Conservation (phyloP, 2,329 filamentous ascomycete species). For the Ophiocordyceps unilateralis region DNA sequence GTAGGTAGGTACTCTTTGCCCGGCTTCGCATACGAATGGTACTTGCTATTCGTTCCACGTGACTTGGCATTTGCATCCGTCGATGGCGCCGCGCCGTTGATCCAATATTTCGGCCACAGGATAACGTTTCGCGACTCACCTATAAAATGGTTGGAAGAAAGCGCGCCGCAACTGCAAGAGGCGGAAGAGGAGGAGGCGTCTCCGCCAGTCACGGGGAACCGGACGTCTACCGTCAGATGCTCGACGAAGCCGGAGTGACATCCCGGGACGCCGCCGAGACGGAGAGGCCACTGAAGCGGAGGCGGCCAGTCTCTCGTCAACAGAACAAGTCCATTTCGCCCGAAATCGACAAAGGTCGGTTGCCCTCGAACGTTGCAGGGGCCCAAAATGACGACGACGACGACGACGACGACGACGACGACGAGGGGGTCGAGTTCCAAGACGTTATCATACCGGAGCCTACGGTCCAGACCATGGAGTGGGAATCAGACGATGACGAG, state of each 20-base stretch:
- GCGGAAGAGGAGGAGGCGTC: slow-evolving; percentile 5
- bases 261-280: slow-evolving; percentile 8
- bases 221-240: slow-evolving; percentile 30
- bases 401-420: slow-evolving; percentile 22
- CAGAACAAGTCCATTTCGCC: background rate
- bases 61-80: background rate
- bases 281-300: slow-evolving; percentile 24
- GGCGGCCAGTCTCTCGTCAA: slow-evolving; percentile 9
- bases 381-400: slow-evolving; percentile 9
- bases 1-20: too few relatives aligned
- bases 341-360: too few relatives aligned
- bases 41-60: background rate
- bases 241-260: slow-evolving; percentile 28
- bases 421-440: slow-evolving; percentile 29
- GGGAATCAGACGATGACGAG: slow-evolving; percentile 28
- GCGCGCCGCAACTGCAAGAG: slow-evolving; percentile 9
- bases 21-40: too few relatives aligned
- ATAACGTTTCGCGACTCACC: too few relatives aligned
- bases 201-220: slow-evolving; percentile 10
- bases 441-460: slow-evolving; percentile 30
- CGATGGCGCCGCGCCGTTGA: background rate
- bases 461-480: slow-evolving; percentile 32
- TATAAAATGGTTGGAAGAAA: slow-evolving; percentile 15
- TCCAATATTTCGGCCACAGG: background rate
- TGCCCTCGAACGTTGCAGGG: background rate